phyloP scores from a whole-genome alignment of 352 stramenopile genomes.

The Aphanomyces invadans region DNA sequence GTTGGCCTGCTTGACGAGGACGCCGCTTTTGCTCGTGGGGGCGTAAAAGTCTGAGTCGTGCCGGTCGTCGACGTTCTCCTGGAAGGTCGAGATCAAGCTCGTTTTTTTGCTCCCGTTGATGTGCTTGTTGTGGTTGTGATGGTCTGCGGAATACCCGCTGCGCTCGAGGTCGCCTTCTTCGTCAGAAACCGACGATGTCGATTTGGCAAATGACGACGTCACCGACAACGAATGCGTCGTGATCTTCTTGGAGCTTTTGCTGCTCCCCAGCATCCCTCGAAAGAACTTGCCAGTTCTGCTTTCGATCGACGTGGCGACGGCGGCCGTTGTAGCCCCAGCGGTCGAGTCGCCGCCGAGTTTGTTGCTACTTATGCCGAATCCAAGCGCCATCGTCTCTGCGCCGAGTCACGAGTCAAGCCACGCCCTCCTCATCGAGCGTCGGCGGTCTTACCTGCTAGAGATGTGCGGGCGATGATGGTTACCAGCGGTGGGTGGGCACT shows the following conservation, averaged over 20 bases:
- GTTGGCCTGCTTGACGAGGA: constrained; percentile 82
- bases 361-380: constrained; percentile 12
- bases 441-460: neutral
- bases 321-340: neutral
- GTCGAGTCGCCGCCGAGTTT: constrained; percentile 6
- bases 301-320: neutral
- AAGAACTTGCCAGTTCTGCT: constrained; percentile 23
- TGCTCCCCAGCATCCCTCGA: constrained; percentile 8
- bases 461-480: neutral
- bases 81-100: constrained; percentile 18
- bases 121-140: neutral
- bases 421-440: neutral
- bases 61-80: constrained; percentile 5
- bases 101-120: neutral
- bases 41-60: constrained; percentile 24
- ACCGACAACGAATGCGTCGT: neutral
- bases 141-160: constrained; percentile 14
- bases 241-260: constrained; percentile 19
- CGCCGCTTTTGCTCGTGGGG: constrained; percentile 29
- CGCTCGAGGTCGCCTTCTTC: constrained; percentile 17
- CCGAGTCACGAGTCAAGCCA: neutral
- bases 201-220: neutral
- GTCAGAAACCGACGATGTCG: constrained; percentile 13
- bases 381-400: constrained; percentile 7
- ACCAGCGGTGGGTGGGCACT: neutral